phyloP scores from a whole-genome alignment of 148 eudicot genomes.

The Beta vulgaris region DNA sequence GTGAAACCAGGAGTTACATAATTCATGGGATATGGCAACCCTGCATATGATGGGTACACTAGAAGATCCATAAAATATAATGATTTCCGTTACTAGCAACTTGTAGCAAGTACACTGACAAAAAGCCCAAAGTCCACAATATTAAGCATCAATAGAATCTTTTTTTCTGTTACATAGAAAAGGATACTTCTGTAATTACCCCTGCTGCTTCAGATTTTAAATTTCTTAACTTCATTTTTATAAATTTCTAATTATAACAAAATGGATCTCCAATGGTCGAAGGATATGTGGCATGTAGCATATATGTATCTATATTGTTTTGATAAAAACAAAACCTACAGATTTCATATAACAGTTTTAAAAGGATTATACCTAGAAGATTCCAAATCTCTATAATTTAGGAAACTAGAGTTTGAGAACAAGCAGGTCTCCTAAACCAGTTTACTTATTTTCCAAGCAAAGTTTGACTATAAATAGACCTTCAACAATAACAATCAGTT shows the following conservation, averaged over 20 bases:
- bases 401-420: neutral
- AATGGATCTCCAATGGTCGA: neutral
- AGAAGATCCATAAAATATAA: too few relatives aligned
- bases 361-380: neutral
- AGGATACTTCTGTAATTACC: neutral
- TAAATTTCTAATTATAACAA: too few relatives aligned
- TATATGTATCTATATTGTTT: too few relatives aligned
- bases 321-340: neutral
- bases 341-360: neutral
- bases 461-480: slow-evolving; percentile 6
- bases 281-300: neutral
- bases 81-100: too few relatives aligned
- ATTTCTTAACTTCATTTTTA: neutral
- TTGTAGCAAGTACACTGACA: too few relatives aligned
- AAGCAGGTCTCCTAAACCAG: neutral
- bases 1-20: too few relatives aligned
- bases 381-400: neutral
- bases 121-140: neutral
- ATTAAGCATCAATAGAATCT: neutral
- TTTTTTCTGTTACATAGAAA: neutral
- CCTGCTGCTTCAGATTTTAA: neutral
- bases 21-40: too few relatives aligned
- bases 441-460: slow-evolving; percentile 6
- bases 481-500: neutral
- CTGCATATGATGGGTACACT: too few relatives aligned